phyloP scores from a whole-genome alignment of 805 yeast genomes.

The Cyberlindnera maritima region DNA sequence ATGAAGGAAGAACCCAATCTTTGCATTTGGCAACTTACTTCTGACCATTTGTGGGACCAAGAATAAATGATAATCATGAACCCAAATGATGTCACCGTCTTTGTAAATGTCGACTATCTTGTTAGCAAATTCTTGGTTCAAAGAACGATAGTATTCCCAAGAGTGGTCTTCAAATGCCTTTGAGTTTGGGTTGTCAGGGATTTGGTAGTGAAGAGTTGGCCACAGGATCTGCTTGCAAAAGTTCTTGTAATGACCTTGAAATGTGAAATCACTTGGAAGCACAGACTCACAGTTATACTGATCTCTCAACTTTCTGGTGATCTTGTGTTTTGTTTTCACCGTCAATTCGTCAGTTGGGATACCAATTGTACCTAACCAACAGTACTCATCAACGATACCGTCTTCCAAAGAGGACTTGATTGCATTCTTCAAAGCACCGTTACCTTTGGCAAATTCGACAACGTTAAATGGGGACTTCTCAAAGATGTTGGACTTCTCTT shows the following conservation, averaged over 20 bases:
- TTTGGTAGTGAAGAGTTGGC: constrained; percentile 94
- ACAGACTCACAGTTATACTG: constrained; percentile 64
- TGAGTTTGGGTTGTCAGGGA: constrained; percentile 91
- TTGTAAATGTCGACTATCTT: constrained; percentile 64
- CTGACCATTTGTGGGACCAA: constrained; percentile 85
- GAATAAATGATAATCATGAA: constrained; percentile 90
- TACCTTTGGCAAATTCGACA: constrained; percentile 69
- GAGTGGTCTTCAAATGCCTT: constrained; percentile 95
- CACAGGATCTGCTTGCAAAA: constrained; percentile 93
- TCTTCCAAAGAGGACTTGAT: constrained; percentile 53
- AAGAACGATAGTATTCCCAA: constrained; percentile 76
- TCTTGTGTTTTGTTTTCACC: constrained; percentile 47
- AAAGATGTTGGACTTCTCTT: constrained; percentile 38
- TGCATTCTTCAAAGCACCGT: constrained; percentile 87
- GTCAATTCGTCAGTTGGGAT: constrained; percentile 88
- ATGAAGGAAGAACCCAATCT: constrained; percentile 89
- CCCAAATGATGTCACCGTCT: constrained; percentile 80
- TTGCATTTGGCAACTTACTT: constrained; percentile 70
- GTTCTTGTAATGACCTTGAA: constrained; percentile 86
- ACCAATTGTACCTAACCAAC: constrained; percentile 91
- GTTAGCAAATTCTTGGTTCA: constrained; percentile 81
- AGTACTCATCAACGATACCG: constrained; percentile 34
- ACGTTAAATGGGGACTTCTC: constrained; percentile 69
- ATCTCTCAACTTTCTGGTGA: constrained; percentile 42
- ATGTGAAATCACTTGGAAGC: constrained; percentile 71